These are phyloP conservation scores for Saccharomyces pastorianus DNA, from an alignment of 1,139 yeast species.

Conservation along the genomic window DNA sequence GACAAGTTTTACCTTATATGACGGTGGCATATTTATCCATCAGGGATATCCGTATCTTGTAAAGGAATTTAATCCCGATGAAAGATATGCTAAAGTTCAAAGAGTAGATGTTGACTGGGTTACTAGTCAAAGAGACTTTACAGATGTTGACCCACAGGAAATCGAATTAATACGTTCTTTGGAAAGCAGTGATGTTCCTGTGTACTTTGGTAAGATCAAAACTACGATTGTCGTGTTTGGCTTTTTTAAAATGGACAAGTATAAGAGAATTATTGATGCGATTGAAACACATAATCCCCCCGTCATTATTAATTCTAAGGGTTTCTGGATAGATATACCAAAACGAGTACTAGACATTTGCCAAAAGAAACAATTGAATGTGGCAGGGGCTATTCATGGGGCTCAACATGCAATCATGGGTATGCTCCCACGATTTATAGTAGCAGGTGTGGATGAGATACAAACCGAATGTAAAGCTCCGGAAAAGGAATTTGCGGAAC, in stretches of 20 bases:
- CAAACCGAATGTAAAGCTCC: constrained; percentile 95
- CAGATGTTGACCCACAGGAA: constrained; percentile 82
- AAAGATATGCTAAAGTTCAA: constrained; percentile 69
- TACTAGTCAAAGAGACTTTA: constrained; percentile 82
- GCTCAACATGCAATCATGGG: constrained; percentile 87
- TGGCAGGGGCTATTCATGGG: constrained; percentile 94
- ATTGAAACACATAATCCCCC: constrained; percentile 92
- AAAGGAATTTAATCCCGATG: constrained; percentile 70
- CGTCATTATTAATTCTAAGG: constrained; percentile 56
- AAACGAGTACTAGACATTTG: constrained; percentile 50
- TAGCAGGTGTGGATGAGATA: constrained; percentile 63
- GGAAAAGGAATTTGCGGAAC: constrained; percentile 78
- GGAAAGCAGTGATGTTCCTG: constrained; percentile 48
- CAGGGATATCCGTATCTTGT: constrained; percentile 88
- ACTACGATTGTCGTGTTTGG: constrained; percentile 82
- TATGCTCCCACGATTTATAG: constrained; percentile 58
- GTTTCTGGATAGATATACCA: constrained; percentile 89
- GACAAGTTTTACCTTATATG: constrained; percentile 83
- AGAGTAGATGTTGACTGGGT: constrained; percentile 91
- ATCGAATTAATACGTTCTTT: constrained; percentile 58
- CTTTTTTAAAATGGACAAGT: constrained; percentile 73
- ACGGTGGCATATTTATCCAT: constrained; percentile 90
- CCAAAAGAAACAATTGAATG: constrained; percentile 47
- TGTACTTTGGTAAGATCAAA: constrained; percentile 64
- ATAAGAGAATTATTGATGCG: constrained; percentile 75